Evolutionary conservation across 192 early-diverging fungal genomes (phyloP).

Genomic region (Dimargaris verticillata): DNA sequence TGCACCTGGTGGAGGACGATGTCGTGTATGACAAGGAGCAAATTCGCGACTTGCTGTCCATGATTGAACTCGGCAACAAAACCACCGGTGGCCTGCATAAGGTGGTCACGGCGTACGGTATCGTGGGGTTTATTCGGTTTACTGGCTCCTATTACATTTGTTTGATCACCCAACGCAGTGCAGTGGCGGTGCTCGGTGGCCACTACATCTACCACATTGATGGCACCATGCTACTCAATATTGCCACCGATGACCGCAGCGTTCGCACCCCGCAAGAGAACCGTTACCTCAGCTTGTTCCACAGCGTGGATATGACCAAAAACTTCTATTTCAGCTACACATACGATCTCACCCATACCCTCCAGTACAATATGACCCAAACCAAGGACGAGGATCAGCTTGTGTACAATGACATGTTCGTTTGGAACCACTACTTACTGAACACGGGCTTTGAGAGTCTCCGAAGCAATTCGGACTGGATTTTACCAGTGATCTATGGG

Average conservation of each 20-base stretch:
- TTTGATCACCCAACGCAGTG: conserved; percentile 60
- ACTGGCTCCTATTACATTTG: conserved; percentile 87
- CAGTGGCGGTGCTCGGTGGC: conserved; percentile 84
- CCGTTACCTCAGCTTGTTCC: conserved; percentile 67
- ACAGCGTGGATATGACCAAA: conserved; percentile 80
- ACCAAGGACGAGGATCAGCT: conserved; percentile 16
- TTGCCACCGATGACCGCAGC: conserved; percentile 40
- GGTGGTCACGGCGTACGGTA: conserved; percentile 51
- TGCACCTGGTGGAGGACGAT: conserved; percentile 65
- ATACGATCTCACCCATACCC: conserved; percentile 82
- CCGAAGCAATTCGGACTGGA: conserved; percentile 50
- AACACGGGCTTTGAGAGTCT: conserved; percentile 45
- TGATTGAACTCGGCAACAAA: conserved; percentile 65
- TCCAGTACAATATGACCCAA: conserved; percentile 78
- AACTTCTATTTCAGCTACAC: conserved; percentile 97
- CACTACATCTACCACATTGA: conserved; percentile 95
- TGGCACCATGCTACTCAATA: conserved; percentile 59
- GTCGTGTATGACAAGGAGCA: conserved; percentile 55
- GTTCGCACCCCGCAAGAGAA: conserved; percentile 62
- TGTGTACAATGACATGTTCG: conserved; percentile 68
- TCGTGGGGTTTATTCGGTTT: conserved; percentile 80
- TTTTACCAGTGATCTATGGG: conserved; percentile 74
- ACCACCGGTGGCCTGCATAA: conserved; percentile 53
- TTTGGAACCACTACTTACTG: conserved; percentile 80
- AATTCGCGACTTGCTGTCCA: conserved; percentile 48